Evolutionary conservation across 2,329 filamentous ascomycete species (phyloP).

Genomic region (Botrytis medusae): DNA sequence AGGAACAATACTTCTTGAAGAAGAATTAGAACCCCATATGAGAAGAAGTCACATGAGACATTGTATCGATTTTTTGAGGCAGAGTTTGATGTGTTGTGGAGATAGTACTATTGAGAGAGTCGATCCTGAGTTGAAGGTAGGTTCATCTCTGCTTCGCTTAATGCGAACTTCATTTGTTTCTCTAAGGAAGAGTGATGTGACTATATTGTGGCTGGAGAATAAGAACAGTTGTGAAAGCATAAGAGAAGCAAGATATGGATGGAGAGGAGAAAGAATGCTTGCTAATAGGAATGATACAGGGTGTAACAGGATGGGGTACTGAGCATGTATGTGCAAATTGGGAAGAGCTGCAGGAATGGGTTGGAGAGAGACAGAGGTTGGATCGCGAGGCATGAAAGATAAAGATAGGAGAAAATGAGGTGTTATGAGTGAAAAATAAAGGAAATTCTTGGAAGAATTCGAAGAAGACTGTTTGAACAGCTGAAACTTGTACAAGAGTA

Average conservation of each 20-base stretch:
- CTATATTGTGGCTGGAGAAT: fast-evolving
- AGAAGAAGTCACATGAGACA: slow-evolving; percentile 17
- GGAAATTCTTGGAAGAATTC: too few relatives aligned
- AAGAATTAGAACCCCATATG: slow-evolving; percentile 6
- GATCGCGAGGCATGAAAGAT: not conserved
- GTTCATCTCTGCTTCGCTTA: not conserved
- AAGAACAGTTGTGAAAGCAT: not conserved
- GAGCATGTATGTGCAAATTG: slow-evolving; percentile 12
- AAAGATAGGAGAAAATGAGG: not conserved
- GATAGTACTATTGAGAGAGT: slow-evolving; percentile 24
- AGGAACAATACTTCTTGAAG: not conserved
- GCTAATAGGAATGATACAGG: not conserved
- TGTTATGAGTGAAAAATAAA: not conserved
- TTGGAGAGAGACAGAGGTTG: not conserved
- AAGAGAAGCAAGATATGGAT: not conserved
- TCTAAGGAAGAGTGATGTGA: fast-evolving
- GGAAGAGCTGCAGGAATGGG: slow-evolving; percentile 12
- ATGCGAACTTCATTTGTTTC: fast-evolving
- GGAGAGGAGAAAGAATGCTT: not conserved
- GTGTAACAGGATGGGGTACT: slow-evolving; percentile 11
- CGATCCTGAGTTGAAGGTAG: not conserved
- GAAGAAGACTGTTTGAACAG: not conserved
- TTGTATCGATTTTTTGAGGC: slow-evolving; percentile 27
- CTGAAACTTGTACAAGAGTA: not conserved
- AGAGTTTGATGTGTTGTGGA: slow-evolving; percentile 26